phyloP scores from a whole-genome alignment of 2,329 filamentous ascomycete genomes.

The Zymoseptoria ardabiliae region DNA sequence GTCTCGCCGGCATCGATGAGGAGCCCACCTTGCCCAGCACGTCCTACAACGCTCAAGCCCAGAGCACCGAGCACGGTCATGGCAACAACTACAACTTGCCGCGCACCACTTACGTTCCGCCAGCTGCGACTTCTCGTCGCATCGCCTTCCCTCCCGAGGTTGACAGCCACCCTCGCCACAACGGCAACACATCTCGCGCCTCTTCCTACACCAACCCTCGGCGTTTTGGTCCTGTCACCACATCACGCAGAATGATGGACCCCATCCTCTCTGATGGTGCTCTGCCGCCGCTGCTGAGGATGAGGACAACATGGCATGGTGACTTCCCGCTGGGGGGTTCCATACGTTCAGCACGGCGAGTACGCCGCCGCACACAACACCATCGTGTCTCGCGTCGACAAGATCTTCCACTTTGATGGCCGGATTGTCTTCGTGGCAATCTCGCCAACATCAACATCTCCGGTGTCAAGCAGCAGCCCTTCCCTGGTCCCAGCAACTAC shows the following conservation, averaged over 20 bases:
- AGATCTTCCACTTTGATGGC: constrained; percentile 18
- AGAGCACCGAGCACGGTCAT: too few relatives aligned
- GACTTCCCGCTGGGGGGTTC: constrained; percentile 1
- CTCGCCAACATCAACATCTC: constrained; percentile 11
- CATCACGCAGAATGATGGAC: background rate
- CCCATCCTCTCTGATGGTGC: background rate
- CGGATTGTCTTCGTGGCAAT: constrained; percentile 21
- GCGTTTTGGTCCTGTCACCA: background rate
- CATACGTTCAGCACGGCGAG: constrained; percentile 15
- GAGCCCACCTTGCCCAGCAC: too few relatives aligned
- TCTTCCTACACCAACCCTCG: too few relatives aligned
- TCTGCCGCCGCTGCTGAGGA: constrained; percentile 15
- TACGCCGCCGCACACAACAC: constrained; percentile 9
- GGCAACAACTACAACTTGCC: too few relatives aligned
- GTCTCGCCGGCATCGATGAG: too few relatives aligned
- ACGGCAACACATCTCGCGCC: too few relatives aligned
- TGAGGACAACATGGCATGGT: constrained; percentile 8
- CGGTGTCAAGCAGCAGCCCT: background rate
- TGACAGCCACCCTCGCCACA: background rate
- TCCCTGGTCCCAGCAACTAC: too few relatives aligned
- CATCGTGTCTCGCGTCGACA: background rate
- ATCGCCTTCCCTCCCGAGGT: background rate
- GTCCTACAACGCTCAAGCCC: too few relatives aligned
- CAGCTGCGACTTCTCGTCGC: background rate
- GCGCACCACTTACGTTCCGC: too few relatives aligned